phyloP scores from a whole-genome alignment of 192 early-diverging fungal genomes.

The Rhizophagus clarus region DNA sequence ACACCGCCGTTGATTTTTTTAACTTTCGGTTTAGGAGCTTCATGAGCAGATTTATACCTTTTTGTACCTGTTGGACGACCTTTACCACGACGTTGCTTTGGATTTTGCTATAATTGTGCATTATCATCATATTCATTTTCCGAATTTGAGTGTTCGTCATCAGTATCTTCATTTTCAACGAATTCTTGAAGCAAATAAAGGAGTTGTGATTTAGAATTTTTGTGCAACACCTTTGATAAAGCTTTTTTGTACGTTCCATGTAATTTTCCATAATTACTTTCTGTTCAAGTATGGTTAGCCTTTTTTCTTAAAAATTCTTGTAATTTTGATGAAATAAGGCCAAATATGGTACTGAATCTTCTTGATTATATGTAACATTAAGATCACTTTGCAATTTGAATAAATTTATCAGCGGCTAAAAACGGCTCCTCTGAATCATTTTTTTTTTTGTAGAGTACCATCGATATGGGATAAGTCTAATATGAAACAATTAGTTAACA shows the following conservation, averaged over 20 bases:
- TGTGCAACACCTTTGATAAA: neutral
- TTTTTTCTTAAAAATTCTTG: neutral
- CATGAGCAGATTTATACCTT: neutral
- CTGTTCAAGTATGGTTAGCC: neutral
- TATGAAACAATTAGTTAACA: neutral
- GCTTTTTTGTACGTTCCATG: slow-evolving; percentile 4
- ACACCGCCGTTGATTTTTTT: neutral
- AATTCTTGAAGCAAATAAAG: slow-evolving; percentile 9
- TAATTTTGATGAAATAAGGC: neutral
- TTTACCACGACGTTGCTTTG: neutral
- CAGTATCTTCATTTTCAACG: neutral
- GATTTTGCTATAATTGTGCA: neutral
- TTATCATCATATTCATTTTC: neutral
- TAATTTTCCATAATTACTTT: neutral
- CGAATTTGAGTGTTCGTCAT: too few relatives aligned
- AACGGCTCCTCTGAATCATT: neutral
- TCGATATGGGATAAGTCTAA: neutral
- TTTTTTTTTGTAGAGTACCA: neutral
- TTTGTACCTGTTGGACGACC: neutral
- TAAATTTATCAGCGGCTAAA: slow-evolving; percentile 1
- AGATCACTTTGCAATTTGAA: neutral
- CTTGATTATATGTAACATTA: neutral
- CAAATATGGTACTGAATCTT: neutral
- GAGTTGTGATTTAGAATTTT: neutral
- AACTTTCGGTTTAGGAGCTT: neutral